Percentiles rank a stretch among this genome's conserved stretches.
Conservation (phyloP, 1,284 basidiomycete genomes). For the Ganoderma resinaceum region DNA sequence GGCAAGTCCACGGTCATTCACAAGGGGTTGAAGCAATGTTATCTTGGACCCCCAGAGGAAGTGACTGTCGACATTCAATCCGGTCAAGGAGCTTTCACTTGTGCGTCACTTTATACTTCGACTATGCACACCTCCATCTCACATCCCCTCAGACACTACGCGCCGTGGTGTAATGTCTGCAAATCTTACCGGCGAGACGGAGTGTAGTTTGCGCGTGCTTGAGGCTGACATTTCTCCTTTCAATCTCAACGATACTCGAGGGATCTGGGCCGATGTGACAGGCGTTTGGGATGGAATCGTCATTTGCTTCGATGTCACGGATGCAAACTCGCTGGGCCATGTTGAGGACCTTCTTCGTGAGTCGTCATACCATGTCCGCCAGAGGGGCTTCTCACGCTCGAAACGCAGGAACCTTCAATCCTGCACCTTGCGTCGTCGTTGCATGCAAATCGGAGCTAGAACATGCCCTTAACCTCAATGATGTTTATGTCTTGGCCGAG, state of each 20-base stretch:
- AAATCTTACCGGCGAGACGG: constrained; percentile 42
- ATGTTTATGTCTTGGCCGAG: constrained; percentile 54
- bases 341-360: constrained; percentile 70
- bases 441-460: constrained; percentile 79
- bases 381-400: background rate
- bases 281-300: constrained; percentile 73
- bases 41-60: constrained; percentile 54
- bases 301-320: constrained; percentile 77
- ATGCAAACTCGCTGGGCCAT: constrained; percentile 63
- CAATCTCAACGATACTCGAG: constrained; percentile 31
- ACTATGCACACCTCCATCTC: background rate
- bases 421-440: constrained; percentile 68
- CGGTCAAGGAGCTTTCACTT: constrained; percentile 29
- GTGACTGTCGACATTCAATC: constrained; percentile 38
- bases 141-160: constrained; percentile 49
- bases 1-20: constrained; percentile 76
- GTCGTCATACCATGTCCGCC: constrained; percentile 32
- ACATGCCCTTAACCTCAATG: constrained; percentile 53
- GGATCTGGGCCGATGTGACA: constrained; percentile 51
- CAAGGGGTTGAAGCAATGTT: constrained; percentile 68
- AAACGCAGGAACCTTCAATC: constrained; percentile 58
- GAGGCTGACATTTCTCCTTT: constrained; percentile 56
- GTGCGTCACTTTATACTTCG: constrained; percentile 29
- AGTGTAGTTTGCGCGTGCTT: constrained; percentile 56
- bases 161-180: constrained; percentile 53